Percentiles rank a stretch among this genome's conserved stretches.
Evolutionary conservation across 768 basidiomycete species (phyloP).

Genomic region (Mycena venus): DNA sequence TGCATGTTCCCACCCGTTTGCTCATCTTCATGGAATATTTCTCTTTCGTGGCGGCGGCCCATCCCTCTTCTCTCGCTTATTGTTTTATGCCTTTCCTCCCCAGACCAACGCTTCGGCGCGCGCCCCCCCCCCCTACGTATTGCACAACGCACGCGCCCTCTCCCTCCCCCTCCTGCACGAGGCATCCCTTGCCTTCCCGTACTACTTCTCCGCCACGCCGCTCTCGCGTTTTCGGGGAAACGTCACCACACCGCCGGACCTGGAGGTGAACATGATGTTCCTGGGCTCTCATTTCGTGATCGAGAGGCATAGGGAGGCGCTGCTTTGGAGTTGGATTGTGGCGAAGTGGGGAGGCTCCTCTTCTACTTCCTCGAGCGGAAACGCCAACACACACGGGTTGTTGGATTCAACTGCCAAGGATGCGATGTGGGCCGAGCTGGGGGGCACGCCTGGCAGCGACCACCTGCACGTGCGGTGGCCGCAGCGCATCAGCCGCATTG

Average conservation of each 20-base stretch:
- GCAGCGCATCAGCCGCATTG: slow-evolving; percentile 2
- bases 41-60: too few relatives aligned
- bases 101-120: slow-evolving; percentile 50
- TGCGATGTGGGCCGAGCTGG: slow-evolving; percentile 47
- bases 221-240: slow-evolving; percentile 45
- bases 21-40: too few relatives aligned
- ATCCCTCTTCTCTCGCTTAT: neutral
- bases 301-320: slow-evolving; percentile 49
- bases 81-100: neutral
- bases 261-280: slow-evolving; percentile 48
- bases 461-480: slow-evolving; percentile 25
- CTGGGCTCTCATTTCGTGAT: slow-evolving; percentile 45
- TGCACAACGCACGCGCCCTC: slow-evolving; percentile 53
- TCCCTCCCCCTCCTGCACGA: slow-evolving; percentile 50
- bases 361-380: too few relatives aligned
- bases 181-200: slow-evolving; percentile 43
- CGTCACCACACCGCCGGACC: slow-evolving; percentile 40
- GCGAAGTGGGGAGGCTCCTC: slow-evolving; percentile 47
- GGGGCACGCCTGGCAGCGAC: slow-evolving; percentile 38
- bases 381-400: neutral
- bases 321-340: slow-evolving; percentile 53
- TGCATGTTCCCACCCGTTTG: too few relatives aligned
- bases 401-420: slow-evolving; percentile 26
- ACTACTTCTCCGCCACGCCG: slow-evolving; percentile 43
- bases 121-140: slow-evolving; percentile 52